A percentile compares a stretch with the other conserved stretches of the same genome.
phyloP scores from a whole-genome alignment of 2,329 filamentous ascomycete species.

The Aspergillus glaucus region DNA sequence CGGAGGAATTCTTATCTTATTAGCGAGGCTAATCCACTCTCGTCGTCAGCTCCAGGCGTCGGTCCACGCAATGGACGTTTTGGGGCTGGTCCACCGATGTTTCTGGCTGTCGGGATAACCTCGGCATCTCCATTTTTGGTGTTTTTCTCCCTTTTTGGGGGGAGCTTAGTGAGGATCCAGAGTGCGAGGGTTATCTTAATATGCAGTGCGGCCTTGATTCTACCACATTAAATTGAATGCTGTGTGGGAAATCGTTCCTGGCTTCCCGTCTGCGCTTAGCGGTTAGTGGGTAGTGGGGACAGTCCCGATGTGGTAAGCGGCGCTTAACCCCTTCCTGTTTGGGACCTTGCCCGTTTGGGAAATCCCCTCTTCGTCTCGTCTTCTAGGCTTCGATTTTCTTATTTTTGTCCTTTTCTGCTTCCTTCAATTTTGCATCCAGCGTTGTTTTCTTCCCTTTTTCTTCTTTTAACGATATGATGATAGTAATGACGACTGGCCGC shows the following conservation, averaged over 20 bases:
- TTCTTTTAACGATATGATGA: not conserved
- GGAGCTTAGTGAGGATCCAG: too few species aligned
- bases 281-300: conserved; percentile 12
- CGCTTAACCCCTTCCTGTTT: conserved; percentile 17
- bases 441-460: not conserved
- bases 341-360: conserved; percentile 20
- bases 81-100: not conserved
- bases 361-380: conserved; percentile 3
- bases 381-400: conserved; percentile 12
- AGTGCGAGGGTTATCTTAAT: too few species aligned
- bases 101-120: too few species aligned
- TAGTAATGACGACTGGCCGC: not conserved
- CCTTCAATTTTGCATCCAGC: conserved; percentile 2
- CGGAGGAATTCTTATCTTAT: not conserved
- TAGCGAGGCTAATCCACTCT: conserved; percentile 1
- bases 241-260: too few species aligned
- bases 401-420: conserved; percentile 16
- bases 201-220: too few species aligned
- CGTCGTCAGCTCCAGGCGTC: not conserved
- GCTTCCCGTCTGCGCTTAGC: too few species aligned
- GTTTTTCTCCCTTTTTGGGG: not conserved
- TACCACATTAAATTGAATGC: too few species aligned
- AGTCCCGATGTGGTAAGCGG: conserved; percentile 15
- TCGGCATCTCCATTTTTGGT: not conserved
- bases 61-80: conserved; percentile 1